Evolutionary conservation across 1,139 yeast genomes (phyloP).

Genomic region (Yamadazyma atmosphaerica): DNA sequence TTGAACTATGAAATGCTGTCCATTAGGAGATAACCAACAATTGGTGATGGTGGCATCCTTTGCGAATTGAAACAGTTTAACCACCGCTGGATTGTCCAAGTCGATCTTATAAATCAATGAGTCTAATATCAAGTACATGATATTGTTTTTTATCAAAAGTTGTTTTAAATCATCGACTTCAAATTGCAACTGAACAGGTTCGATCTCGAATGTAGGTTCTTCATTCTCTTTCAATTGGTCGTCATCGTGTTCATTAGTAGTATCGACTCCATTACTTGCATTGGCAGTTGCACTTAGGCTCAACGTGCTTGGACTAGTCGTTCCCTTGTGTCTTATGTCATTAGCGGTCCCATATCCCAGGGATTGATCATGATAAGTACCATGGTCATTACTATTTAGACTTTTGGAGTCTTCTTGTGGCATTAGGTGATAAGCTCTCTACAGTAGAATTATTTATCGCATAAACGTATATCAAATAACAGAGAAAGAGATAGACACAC

Average conservation of each 20-base stretch:
- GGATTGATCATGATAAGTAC: not conserved
- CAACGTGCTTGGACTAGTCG: not conserved
- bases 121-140: constrained; percentile 34
- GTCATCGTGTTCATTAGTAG: not conserved
- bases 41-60: constrained; percentile 20
- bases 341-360: not conserved
- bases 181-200: constrained; percentile 45
- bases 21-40: constrained; percentile 43
- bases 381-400: not conserved
- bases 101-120: constrained; percentile 31
- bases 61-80: constrained; percentile 28
- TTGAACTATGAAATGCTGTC: constrained; percentile 35
- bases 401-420: not conserved
- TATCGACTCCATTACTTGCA: not conserved
- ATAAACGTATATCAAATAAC: no score
- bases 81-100: constrained; percentile 38
- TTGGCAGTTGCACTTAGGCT: not conserved
- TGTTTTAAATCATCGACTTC: constrained; percentile 27
- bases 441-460: not conserved
- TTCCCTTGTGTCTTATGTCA: not conserved
- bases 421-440: not conserved
- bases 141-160: constrained; percentile 31
- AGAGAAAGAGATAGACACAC: no score
- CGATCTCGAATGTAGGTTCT: constrained; percentile 34
- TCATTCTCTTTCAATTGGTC: not conserved